Conservation (phyloP, 306 rosid species). For the Medicago ruthenica region DNA sequence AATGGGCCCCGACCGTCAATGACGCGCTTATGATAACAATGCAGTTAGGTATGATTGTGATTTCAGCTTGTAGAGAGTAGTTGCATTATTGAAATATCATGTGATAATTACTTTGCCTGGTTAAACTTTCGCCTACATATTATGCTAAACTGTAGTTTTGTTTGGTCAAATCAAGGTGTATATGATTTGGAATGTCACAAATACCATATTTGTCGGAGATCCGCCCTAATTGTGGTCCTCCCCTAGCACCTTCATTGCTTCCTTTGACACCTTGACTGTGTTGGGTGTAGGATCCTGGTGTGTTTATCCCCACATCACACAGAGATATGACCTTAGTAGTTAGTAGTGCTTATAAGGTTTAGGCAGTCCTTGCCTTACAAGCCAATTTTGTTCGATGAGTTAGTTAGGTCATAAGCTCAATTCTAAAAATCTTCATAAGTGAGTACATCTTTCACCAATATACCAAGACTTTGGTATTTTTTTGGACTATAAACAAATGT, state of each 20-base stretch:
- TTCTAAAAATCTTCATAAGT: neutral
- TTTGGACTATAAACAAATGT: constrained; percentile 13
- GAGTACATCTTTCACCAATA: constrained; percentile 12
- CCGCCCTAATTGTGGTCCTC: neutral
- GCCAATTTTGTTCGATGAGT: neutral
- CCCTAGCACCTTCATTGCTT: neutral
- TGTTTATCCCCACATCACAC: neutral
- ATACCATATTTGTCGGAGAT: neutral
- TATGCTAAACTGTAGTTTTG: neutral
- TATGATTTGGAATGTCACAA: neutral
- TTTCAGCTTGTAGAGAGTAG: constrained; percentile 39
- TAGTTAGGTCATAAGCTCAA: neutral
- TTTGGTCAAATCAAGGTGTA: constrained; percentile 20
- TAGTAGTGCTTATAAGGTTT: neutral
- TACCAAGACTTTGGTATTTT: neutral
- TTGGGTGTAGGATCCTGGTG: neutral
- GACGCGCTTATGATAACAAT: constrained; percentile 43
- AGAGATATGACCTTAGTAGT: neutral
- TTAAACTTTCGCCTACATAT: constrained; percentile 2
- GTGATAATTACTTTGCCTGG: constrained; percentile 9
- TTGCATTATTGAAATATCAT: constrained; percentile 24
- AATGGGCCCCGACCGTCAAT: constrained; percentile 53
- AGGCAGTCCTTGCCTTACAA: neutral
- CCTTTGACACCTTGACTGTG: neutral
- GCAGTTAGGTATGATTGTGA: constrained; percentile 50